Conservation (phyloP, 2,329 filamentous ascomycete genomes). For the Thyridium curvatum region DNA sequence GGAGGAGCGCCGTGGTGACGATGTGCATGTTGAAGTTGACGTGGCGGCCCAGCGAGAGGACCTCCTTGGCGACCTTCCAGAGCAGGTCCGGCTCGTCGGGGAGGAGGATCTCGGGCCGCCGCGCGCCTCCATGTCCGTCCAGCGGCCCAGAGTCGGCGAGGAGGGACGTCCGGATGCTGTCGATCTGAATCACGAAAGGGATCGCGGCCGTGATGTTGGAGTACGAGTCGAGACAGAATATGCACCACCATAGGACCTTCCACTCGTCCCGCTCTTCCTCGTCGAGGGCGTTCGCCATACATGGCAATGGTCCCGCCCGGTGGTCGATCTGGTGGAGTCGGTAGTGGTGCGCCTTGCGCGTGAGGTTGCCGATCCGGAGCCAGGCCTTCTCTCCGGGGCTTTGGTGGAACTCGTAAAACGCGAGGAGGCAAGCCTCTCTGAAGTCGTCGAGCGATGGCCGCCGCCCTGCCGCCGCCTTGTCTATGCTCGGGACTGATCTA, state of each 20-base stretch:
- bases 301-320: too few relatives aligned
- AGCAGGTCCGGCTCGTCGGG: too few relatives aligned
- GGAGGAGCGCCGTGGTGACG: conserved; percentile 17
- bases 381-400: conserved; percentile 23
- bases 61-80: too few relatives aligned
- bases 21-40: conserved; percentile 18
- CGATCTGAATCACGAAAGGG: conserved; percentile 18
- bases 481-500: too few relatives aligned
- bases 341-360: conserved; percentile 23
- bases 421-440: conserved; percentile 23
- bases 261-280: conserved; percentile 26
- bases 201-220: conserved; percentile 22
- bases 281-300: conserved; percentile 2
- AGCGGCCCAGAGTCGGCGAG: conserved; percentile 12
- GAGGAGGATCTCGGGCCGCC: too few relatives aligned
- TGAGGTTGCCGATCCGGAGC: conserved; percentile 22
- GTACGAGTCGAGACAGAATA: conserved; percentile 27
- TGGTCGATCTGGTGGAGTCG: conserved; percentile 21
- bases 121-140: conserved; percentile 1
- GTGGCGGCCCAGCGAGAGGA: conserved; percentile 10
- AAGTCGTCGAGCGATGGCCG: conserved; percentile 18
- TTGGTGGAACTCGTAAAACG: conserved; percentile 29
- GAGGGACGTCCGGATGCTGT: conserved; percentile 20
- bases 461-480: conserved; percentile 3
- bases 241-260: conserved; percentile 26